phyloP scores from a whole-genome alignment of 2,329 filamentous ascomycete genomes.

The Diaporthe sp. region DNA sequence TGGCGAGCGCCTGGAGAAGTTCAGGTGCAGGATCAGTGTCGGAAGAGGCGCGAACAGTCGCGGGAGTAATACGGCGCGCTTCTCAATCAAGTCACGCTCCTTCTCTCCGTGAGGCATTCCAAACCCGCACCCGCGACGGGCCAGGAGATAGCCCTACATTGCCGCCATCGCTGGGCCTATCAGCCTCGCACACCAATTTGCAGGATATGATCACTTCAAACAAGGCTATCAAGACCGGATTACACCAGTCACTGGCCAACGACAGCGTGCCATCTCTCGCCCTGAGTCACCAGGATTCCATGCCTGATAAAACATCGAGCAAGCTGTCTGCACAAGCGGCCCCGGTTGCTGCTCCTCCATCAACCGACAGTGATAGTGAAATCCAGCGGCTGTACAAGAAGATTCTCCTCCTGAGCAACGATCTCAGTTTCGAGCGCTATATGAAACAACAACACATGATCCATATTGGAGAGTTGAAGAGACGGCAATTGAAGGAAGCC shows the following conservation, averaged over 20 bases:
- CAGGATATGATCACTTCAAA: constrained; percentile 74
- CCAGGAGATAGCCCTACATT: constrained; percentile 74
- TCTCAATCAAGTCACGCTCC: constrained; percentile 66
- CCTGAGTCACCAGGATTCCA: constrained; percentile 64
- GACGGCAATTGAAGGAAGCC: constrained; percentile 81
- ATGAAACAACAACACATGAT: constrained; percentile 86
- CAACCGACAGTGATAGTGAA: constrained; percentile 53
- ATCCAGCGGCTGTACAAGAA: constrained; percentile 76
- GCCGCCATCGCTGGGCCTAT: constrained; percentile 62
- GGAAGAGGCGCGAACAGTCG: constrained; percentile 54
- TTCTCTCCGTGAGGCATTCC: constrained; percentile 62
- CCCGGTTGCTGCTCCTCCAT: constrained; percentile 46
- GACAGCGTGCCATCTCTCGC: constrained; percentile 70
- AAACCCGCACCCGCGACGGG: constrained; percentile 55
- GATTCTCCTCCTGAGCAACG: constrained; percentile 82
- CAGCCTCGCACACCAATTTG: constrained; percentile 67
- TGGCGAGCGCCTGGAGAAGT: constrained; percentile 63
- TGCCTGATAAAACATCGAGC: constrained; percentile 53
- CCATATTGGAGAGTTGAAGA: constrained; percentile 83
- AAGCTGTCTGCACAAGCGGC: constrained; percentile 47
- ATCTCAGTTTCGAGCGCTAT: constrained; percentile 86
- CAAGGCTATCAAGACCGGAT: constrained; percentile 67
- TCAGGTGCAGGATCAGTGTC: constrained; percentile 16
- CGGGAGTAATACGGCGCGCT: constrained; percentile 56
- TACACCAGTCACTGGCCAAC: constrained; percentile 69